Percentiles rank a stretch among this genome's conserved stretches.
These are phyloP conservation scores for Magnusiomyces suaveolens DNA, from an alignment of 1,139 yeast genomes.

Conservation along the genomic window DNA sequence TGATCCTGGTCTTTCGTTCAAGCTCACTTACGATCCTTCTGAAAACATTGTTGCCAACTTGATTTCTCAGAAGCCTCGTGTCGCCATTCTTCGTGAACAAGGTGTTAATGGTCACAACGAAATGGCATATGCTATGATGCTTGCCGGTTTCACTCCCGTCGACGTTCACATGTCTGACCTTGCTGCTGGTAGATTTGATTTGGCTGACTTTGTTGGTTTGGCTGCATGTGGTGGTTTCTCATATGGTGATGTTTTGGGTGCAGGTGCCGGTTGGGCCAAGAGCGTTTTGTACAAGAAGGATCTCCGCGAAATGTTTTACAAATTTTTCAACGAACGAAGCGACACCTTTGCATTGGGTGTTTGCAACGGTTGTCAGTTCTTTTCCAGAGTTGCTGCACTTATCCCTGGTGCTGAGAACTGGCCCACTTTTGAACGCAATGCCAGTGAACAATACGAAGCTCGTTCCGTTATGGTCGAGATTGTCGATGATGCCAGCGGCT, in stretches of 20 bases:
- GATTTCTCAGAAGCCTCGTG: slow-evolving; percentile 55
- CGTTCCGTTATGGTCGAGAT: slow-evolving; percentile 87
- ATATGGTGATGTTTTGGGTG: slow-evolving; percentile 97
- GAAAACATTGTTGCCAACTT: slow-evolving; percentile 30
- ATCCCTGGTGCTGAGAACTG: slow-evolving; percentile 94
- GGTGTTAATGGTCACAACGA: slow-evolving; percentile 98
- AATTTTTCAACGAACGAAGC: slow-evolving; percentile 72
- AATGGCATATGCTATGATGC: slow-evolving; percentile 95
- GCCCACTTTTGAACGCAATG: slow-evolving; percentile 93
- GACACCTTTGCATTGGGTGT: slow-evolving; percentile 99
- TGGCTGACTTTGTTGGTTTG: slow-evolving; percentile 77
- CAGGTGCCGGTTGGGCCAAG: slow-evolving; percentile 99
- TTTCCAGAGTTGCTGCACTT: slow-evolving; percentile 75
- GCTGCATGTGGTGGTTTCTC: slow-evolving; percentile 99
- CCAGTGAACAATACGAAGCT: slow-evolving; percentile 93
- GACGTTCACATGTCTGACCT: slow-evolving; percentile 98
- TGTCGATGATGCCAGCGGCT: slow-evolving; percentile 37
- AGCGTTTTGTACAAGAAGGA: slow-evolving; percentile 80
- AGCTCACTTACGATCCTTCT: slow-evolving; percentile 50
- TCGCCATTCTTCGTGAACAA: slow-evolving; percentile 95
- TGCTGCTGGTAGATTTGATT: slow-evolving; percentile 57
- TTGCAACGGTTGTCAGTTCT: slow-evolving; percentile 97
- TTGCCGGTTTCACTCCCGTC: slow-evolving; percentile 85
- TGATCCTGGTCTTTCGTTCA: slow-evolving; percentile 85
- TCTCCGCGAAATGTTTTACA: slow-evolving; percentile 65